Evolutionary conservation across 352 stramenopile genomes (phyloP).

Genomic region (Globisporangium canariense): DNA sequence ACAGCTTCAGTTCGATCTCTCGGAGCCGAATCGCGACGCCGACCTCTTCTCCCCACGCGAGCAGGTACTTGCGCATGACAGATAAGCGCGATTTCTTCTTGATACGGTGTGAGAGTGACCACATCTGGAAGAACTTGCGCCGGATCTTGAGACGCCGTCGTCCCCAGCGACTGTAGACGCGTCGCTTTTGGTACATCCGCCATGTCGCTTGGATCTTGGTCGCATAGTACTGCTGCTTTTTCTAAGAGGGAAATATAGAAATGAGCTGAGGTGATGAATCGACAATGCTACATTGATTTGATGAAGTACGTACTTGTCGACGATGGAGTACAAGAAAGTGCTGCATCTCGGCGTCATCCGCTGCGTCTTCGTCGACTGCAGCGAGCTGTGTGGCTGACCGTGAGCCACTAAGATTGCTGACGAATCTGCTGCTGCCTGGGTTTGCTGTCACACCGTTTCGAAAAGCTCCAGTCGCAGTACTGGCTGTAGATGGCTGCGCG

Average conservation of each 20-base stretch:
- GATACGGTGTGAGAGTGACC: slow-evolving; percentile 43
- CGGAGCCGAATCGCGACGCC: slow-evolving; percentile 40
- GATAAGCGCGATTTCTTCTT: slow-evolving; percentile 29
- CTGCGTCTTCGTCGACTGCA: slow-evolving; percentile 18
- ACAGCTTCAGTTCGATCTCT: slow-evolving; percentile 59
- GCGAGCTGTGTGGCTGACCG: neutral
- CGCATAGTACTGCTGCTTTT: slow-evolving; percentile 26
- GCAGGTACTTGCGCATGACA: slow-evolving; percentile 36
- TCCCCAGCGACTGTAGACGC: slow-evolving; percentile 46
- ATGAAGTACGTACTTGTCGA: slow-evolving; percentile 22
- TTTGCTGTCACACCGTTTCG: slow-evolving; percentile 2
- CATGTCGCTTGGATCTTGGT: slow-evolving; percentile 49
- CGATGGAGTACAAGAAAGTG: slow-evolving; percentile 26
- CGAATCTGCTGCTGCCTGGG: slow-evolving; percentile 9
- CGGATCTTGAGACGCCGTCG: slow-evolving; percentile 24
- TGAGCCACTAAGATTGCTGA: slow-evolving; percentile 17
- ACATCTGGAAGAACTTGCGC: slow-evolving; percentile 43
- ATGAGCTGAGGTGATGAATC: neutral
- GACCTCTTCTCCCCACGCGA: slow-evolving; percentile 47
- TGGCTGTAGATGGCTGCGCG: neutral
- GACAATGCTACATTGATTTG: slow-evolving; percentile 6
- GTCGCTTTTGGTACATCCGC: slow-evolving; percentile 42
- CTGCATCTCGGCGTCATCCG: slow-evolving; percentile 25
- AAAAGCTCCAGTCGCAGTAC: neutral
- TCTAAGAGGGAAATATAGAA: slow-evolving; percentile 7